A percentile compares a stretch with the other conserved stretches of the same genome.
These are phyloP conservation scores for Claviceps digitariae DNA, from an alignment of 2,329 filamentous ascomycete genomes.

Conservation along the genomic window DNA sequence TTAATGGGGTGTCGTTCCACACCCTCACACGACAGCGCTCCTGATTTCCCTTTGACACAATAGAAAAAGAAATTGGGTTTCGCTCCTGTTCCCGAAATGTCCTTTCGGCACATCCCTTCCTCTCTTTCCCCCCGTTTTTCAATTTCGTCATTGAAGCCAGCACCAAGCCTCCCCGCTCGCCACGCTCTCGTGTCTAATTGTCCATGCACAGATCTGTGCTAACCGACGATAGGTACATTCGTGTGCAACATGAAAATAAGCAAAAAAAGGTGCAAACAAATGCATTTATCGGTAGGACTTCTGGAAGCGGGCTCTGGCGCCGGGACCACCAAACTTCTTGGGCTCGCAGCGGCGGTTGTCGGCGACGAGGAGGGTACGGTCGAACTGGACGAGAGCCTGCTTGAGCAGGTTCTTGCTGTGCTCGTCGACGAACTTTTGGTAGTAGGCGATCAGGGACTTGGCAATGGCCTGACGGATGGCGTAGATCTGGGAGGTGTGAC, in stretches of 20 bases:
- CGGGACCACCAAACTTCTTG: slow-evolving; percentile 93
- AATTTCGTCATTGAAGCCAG: background rate
- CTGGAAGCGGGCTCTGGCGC: slow-evolving; percentile 94
- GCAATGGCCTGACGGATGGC: slow-evolving; percentile 97
- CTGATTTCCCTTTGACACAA: background rate
- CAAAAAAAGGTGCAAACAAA: background rate
- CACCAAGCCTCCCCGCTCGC: background rate
- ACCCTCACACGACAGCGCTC: slow-evolving; percentile 12
- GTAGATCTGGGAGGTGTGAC: slow-evolving; percentile 95
- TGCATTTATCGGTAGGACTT: slow-evolving; percentile 91
- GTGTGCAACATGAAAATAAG: background rate
- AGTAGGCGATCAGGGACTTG: slow-evolving; percentile 70
- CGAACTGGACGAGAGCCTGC: slow-evolving; percentile 90
- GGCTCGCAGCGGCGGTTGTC: slow-evolving; percentile 99
- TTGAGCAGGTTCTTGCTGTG: slow-evolving; percentile 99
- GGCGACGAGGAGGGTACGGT: slow-evolving; percentile 93
- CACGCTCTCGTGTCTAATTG: background rate
- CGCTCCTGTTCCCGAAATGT: background rate
- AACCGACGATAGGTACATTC: slow-evolving; percentile 1
- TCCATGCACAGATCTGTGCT: background rate
- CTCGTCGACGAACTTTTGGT: slow-evolving; percentile 99
- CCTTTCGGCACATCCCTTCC: background rate
- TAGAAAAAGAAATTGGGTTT: background rate
- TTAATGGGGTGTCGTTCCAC: slow-evolving; percentile 10
- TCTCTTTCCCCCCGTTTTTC: background rate